Base-by-base conservation (phyloP, 1,284 basidiomycete genomes). In the Coniferiporia sulphurascens region DNA sequence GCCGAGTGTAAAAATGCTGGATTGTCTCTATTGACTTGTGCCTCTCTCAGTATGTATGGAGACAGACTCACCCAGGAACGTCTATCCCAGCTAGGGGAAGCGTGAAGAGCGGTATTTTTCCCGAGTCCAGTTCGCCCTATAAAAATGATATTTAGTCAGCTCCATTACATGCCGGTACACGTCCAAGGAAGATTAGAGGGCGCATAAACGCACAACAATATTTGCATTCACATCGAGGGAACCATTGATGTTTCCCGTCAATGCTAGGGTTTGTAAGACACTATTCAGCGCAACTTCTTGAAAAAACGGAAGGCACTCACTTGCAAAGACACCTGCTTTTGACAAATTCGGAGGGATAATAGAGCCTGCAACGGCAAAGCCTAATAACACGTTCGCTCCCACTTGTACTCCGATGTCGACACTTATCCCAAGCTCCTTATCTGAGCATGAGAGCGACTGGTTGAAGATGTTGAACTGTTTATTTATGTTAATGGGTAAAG, bases 401-500 rank as follows among this genome's bases (percentile, higher is more conserved):
- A 73, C 73, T 19, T 74, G 67, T 0, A 78, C 72, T 57, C 76
- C 72, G 10, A 78, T 71, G 15, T 73, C 72, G 15, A 76, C 65
- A n/a, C 69, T 65, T 62, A 35, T 45, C 17, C 19, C 46, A 21
- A 7, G 17, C 1, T 65, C 65, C 19, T 62, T 60, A 27, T 70
- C 68, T n/a, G 19, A 71, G 67, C 78, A 82, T 15, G 67, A 61
- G 54, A 81, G 64, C n/a, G 68, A 69, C 51, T 73, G 48, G 60
- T 77, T 70, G 60, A 82, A 67, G 10, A 82, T 62, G 38, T 74
- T 76, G 64, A 76, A 72, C 8, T 66, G 64, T 58, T 76, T 66
- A 59, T 70, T 58, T 54, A 78, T 57, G 59, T 70, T 63, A 41
- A 78, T 50, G 15, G 72, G 68, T 15, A 41, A 2, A 34, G 15